phyloP scores from a whole-genome alignment of 768 basidiomycete species.

The Amanita rubescens region DNA sequence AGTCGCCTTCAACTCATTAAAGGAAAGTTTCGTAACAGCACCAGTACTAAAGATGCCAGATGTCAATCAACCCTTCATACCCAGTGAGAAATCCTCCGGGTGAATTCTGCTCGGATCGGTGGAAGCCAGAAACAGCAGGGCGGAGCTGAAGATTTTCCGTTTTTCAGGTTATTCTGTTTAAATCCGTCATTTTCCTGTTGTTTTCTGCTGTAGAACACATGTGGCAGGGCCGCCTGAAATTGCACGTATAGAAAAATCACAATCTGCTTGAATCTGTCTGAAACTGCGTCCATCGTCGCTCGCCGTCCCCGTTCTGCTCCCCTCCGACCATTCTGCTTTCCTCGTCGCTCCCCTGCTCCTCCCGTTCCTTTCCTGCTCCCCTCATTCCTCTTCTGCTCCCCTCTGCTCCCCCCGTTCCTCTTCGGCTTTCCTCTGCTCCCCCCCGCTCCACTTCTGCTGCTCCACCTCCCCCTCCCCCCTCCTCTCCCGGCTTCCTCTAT shows the following conservation, averaged over 20 bases:
- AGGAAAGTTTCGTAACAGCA: no score
- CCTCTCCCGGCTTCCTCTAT: background rate
- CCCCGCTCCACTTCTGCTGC: background rate
- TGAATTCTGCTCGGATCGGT: background rate
- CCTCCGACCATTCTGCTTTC: background rate
- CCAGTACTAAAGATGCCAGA: no score
- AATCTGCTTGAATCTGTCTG: slow-evolving; percentile 3
- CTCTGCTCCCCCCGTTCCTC: background rate
- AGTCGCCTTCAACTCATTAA: no score
- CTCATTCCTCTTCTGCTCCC: background rate
- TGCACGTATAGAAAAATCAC: background rate
- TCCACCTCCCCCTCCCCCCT: background rate
- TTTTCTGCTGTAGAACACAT: slow-evolving; percentile 3
- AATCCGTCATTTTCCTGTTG: background rate
- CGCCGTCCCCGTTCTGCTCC: background rate
- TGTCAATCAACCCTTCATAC: no score
- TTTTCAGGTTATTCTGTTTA: background rate
- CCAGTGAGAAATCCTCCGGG: background rate
- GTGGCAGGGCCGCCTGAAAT: background rate
- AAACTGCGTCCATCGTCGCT: background rate
- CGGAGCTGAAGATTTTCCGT: background rate
- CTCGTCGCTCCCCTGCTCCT: background rate
- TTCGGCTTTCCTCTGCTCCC: background rate
- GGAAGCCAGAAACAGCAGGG: background rate
- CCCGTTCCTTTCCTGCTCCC: background rate